Evolutionary conservation across 352 stramenopile genomes (phyloP).

Genomic region (Phytophthora citricola): DNA sequence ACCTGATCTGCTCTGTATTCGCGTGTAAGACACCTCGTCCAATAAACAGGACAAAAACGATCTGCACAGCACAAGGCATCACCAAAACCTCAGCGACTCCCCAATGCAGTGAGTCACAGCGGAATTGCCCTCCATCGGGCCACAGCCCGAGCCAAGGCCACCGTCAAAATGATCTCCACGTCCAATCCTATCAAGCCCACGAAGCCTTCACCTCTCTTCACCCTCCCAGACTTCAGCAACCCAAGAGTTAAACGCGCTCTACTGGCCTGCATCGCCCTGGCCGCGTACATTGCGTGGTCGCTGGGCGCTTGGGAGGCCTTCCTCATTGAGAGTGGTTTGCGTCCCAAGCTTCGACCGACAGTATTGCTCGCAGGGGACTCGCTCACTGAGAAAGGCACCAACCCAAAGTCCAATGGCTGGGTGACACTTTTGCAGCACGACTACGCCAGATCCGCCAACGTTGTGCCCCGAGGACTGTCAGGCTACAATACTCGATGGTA

Average conservation of each 20-base stretch:
- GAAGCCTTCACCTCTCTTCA: constrained; percentile 11
- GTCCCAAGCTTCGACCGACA: constrained; percentile 22
- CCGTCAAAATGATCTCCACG: constrained; percentile 12
- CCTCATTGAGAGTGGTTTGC: constrained; percentile 25
- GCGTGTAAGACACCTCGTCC: neutral
- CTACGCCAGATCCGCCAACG: constrained; percentile 46
- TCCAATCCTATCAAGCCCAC: constrained; percentile 11
- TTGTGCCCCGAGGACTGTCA: constrained; percentile 49
- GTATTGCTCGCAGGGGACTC: constrained; percentile 49
- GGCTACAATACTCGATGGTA: constrained; percentile 57
- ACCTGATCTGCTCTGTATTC: neutral
- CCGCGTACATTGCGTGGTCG: constrained; percentile 32
- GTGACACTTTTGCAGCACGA: constrained; percentile 43
- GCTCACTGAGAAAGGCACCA: constrained; percentile 46
- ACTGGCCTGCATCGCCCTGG: constrained; percentile 17
- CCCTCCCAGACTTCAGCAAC: neutral
- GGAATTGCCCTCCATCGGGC: constrained; percentile 6
- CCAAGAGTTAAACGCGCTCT: constrained; percentile 18
- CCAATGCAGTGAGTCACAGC: constrained; percentile 6
- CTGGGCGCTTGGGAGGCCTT: constrained; percentile 26
- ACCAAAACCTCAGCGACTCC: constrained; percentile 13
- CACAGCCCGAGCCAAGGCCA: constrained; percentile 5
- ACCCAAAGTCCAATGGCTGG: constrained; percentile 43
- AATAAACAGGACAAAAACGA: constrained; percentile 1
- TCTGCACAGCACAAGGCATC: constrained; percentile 4